A percentile compares a stretch with the other conserved stretches of the same genome.
phyloP scores from a whole-genome alignment of 2,329 filamentous ascomycete genomes.

The Aspergillus arachidicola region DNA sequence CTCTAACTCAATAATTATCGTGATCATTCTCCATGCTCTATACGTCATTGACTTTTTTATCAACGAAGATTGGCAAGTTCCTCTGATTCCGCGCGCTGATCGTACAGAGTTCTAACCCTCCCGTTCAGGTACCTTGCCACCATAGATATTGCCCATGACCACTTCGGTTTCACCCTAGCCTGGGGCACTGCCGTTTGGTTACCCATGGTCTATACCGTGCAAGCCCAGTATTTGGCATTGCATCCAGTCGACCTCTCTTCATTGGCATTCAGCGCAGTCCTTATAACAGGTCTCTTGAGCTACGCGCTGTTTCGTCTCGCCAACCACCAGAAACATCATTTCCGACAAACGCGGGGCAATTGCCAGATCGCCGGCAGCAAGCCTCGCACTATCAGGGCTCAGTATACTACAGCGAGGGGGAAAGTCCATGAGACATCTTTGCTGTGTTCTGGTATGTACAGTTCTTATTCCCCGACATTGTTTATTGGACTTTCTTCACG shows the following conservation, averaged over 20 bases:
- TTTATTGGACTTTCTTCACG: too few species aligned
- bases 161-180: slow-evolving; percentile 48
- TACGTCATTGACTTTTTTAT: slow-evolving; percentile 55
- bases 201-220: slow-evolving; percentile 51
- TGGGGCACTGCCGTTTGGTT: slow-evolving; percentile 53
- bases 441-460: slow-evolving; percentile 36
- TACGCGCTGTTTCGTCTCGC: slow-evolving; percentile 7
- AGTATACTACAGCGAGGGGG: slow-evolving; percentile 34
- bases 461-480: not conserved
- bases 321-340: slow-evolving; percentile 7
- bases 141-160: slow-evolving; percentile 48
- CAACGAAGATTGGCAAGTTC: slow-evolving; percentile 50
- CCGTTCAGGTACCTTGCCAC: slow-evolving; percentile 34
- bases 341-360: not conserved
- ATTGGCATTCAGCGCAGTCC: not conserved
- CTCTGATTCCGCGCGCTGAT: too few species aligned
- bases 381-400: not conserved
- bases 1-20: slow-evolving; percentile 32
- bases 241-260: slow-evolving; percentile 37
- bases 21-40: slow-evolving; percentile 47
- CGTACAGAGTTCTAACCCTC: not conserved
- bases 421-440: slow-evolving; percentile 43
- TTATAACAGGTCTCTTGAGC: not conserved
- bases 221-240: slow-evolving; percentile 50
- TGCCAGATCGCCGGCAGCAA: not conserved